Base-by-base conservation (phyloP, 495 filamentous ascomycete genomes). In the Aspergillus affinis region DNA sequence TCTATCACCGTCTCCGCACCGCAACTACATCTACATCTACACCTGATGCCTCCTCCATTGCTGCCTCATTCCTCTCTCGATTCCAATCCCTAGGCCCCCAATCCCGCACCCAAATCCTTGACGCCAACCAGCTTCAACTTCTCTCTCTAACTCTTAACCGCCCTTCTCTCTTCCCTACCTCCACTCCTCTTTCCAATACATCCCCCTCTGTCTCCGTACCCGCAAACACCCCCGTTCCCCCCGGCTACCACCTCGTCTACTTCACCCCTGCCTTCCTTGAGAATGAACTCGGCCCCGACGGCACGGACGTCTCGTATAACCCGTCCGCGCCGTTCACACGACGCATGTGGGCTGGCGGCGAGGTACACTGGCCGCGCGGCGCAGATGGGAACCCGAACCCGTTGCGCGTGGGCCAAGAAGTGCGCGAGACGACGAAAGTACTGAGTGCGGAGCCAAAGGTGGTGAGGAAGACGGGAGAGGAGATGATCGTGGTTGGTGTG, bases 301-400 rank as follows among this genome's bases (percentile, higher is more conserved):
- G 90, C 36, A 90, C 89, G 2, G 91, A 93, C 71, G 71, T 75
- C 3, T 81, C 82, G 2, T 90, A 92, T 60, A 86, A 81, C 48
- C 90, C 91, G 0, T 82, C 84, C 4, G 30, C 58, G 0, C 85
- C 87, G 0, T 93, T 86, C 59, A 82, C 78, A 23, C 79, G 88
- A 21, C 83, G 90, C 23, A 87, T 95, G 84, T 95, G 91, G 91
- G 88, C 88, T 3, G 90, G 90, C 26, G 91, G 90, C 0, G 73
- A 78, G 58, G 75, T 87, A 23, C 53, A 65, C n/a, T 87, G 82
- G 83, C 72, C 71, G 7, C 72, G 76, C 4, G 64, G 62, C 32
- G 57, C 49, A 0, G 61, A 70, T 10, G 74, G 75, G 7, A 66
- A 70, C 15, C 62, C 69, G 48, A 78, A 81, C 56, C 65, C 65